Evolutionary conservation across 805 yeast genomes (phyloP), one percentile per base, ranked within the genome.

Genomic region (Candida dendrica): DNA sequence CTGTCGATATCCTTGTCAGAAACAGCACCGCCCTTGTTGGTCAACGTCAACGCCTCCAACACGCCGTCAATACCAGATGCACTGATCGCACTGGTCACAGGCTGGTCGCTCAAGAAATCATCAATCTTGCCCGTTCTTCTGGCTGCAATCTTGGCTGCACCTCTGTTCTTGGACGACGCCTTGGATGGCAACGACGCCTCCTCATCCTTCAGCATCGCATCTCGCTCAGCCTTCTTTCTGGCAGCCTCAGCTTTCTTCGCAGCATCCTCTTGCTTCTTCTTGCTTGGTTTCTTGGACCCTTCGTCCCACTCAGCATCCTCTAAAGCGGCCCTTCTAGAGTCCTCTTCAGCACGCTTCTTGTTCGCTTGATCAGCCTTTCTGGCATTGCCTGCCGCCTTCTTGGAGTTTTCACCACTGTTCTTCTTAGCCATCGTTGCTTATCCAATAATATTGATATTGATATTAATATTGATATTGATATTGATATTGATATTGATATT

Each of bases 1-100:
- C 88, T 79, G 46, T 86, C 95, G 40, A 86, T 69, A 40, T 79
- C 86, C 55, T 79, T 79, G 46, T 64, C 65, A 34, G 66, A 62
- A 27, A 81, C 81, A 40, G 77, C 83, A 24, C 71, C 76, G 41
- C 69, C 75, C 37, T 68, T 74, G 19, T 69, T 65, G 11, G 89
- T 74, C 60, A 86, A 69, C 4, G 85, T 72, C 55, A 86, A 69
- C 4, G 95, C 95, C 41, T 84, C 87, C 47, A 86, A 66, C 2
- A 91, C 93, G 54, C 75, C 76, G 48, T 86, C 95, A 36, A 86
- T 70, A 56, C 90, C 90, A 43, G 78, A 68, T 6, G 95, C 95
- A 53, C 70, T 71, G 56, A 84, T 75, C 34, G 76, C 75, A 6
- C 74, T 65, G 31, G 71, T 72, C 39, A 71, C 62, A 49, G 77